phyloP scores from a whole-genome alignment of 768 basidiomycete species.

The Lenzites betulinus region DNA sequence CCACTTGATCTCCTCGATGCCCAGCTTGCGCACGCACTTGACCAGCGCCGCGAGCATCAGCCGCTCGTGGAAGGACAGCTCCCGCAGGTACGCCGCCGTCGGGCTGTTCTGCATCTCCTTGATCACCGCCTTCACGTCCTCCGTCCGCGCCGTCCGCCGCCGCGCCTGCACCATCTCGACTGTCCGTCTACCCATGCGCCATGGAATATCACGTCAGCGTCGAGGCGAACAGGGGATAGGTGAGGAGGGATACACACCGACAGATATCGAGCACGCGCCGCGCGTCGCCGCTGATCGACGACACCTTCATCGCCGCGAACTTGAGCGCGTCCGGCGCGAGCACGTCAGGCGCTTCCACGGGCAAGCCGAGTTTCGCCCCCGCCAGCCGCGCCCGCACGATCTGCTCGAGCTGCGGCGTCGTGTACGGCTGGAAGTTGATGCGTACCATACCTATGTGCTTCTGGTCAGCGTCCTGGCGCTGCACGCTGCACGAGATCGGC shows the following conservation, averaged over 20 bases:
- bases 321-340: conserved; percentile 74
- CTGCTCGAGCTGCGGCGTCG: conserved; percentile 69
- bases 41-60: conserved; percentile 84
- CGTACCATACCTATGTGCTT: conserved; percentile 71
- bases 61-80: conserved; percentile 86
- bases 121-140: conserved; percentile 79
- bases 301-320: conserved; percentile 80
- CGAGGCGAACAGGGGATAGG: background rate
- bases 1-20: conserved; percentile 88
- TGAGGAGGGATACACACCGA: conserved; percentile 49
- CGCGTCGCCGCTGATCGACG: conserved; percentile 89
- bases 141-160: conserved; percentile 56
- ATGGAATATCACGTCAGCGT: background rate
- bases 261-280: conserved; percentile 92
- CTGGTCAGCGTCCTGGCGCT: background rate
- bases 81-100: conserved; percentile 77
- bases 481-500: background rate
- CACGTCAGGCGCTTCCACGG: conserved; percentile 51
- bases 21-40: conserved; percentile 79
- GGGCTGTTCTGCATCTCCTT: conserved; percentile 90
- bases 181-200: conserved; percentile 63
- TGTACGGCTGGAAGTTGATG: conserved; percentile 93
- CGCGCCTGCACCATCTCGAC: conserved; percentile 72
- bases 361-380: conserved; percentile 53
- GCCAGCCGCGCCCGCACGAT: conserved; percentile 86